Evolutionary conservation across 2,329 filamentous ascomycete genomes (phyloP).

Genomic region (Paramyrothecium sp.): DNA sequence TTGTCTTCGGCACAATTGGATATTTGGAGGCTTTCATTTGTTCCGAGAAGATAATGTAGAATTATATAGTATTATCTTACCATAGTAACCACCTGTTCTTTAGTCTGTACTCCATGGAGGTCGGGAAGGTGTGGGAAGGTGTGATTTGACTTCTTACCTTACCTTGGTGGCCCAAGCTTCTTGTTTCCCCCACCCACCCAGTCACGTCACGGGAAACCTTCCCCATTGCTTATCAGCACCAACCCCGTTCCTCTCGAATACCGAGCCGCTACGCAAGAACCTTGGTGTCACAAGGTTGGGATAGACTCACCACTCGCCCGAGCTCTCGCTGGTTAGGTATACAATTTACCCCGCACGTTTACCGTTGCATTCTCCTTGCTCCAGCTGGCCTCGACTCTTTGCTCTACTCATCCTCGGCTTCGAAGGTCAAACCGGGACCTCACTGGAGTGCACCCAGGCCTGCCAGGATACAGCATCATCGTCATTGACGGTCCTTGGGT

Average conservation of each 20-base stretch:
- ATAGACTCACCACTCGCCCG: neutral
- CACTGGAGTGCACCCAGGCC: neutral
- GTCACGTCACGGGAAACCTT: neutral
- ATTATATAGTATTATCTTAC: no score
- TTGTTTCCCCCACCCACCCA: neutral
- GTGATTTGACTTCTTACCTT: no score
- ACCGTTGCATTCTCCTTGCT: neutral
- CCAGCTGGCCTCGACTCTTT: neutral
- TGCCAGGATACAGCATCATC: neutral
- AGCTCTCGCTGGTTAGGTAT: neutral
- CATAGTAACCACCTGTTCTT: no score
- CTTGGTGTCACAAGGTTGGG: neutral
- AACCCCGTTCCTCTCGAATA: neutral
- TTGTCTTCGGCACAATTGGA: no score
- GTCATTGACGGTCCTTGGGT: neutral
- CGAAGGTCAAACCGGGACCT: neutral
- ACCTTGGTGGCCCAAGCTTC: neutral
- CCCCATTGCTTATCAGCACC: neutral
- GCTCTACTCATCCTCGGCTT: neutral
- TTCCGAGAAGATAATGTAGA: no score
- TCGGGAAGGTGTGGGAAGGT: no score
- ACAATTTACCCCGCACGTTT: neutral
- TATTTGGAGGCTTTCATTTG: no score
- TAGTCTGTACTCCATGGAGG: no score
- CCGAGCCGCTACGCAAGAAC: neutral